A percentile compares a stretch with the other conserved stretches of the same genome.
Conservation (phyloP, 2,329 filamentous ascomycete genomes). For the Trichoderma sp. region DNA sequence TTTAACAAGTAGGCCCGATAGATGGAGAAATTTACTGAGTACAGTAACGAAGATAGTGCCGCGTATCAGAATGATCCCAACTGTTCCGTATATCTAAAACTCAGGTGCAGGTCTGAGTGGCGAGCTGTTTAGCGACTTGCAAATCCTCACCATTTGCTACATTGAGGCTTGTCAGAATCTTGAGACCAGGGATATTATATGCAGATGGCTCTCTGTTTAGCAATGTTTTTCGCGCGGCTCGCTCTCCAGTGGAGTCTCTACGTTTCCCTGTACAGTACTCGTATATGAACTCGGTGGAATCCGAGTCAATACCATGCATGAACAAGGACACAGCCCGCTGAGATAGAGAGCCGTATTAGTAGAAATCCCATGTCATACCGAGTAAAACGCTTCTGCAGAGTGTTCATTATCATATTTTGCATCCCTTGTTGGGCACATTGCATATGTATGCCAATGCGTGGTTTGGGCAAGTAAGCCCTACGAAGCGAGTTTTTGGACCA, state of each 20-base stretch:
- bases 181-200: background rate
- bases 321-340: background rate
- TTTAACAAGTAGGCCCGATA: background rate
- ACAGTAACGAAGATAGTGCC: background rate
- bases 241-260: background rate
- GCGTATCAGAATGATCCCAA: background rate
- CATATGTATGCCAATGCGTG: background rate
- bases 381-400: background rate
- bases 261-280: too few species aligned
- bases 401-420: background rate
- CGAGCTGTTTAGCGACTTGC: background rate
- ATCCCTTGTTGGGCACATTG: background rate
- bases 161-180: background rate
- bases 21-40: background rate
- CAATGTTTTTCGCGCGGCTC: background rate
- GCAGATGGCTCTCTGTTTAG: background rate
- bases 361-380: background rate
- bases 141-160: background rate
- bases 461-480: background rate
- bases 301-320: background rate
- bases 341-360: background rate
- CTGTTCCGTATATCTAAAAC: background rate
- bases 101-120: background rate
- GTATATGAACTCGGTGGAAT: background rate
- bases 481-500: background rate